Conservation (phyloP, 208 protist species). For the Leishmania aethiopica region DNA sequence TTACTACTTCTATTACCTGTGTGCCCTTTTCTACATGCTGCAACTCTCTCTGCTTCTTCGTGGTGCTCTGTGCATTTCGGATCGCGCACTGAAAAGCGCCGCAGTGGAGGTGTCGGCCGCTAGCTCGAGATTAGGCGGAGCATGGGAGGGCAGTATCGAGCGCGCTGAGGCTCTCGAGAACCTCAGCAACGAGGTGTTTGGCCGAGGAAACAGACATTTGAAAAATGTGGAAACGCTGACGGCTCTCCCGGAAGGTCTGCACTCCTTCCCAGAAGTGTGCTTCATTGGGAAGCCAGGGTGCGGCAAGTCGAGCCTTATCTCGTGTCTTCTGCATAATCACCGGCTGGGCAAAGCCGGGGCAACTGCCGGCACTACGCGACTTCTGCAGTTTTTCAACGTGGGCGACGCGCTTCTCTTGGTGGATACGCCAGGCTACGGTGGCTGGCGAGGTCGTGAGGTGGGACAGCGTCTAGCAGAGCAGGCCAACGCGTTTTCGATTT, state of each 20-base stretch:
- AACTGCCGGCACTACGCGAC: conserved; percentile 65
- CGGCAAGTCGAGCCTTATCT: conserved; percentile 89
- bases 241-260: conserved; percentile 82
- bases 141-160: background rate
- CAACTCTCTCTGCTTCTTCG: conserved; percentile 1
- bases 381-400: conserved; percentile 92
- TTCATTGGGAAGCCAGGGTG: conserved; percentile 90
- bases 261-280: conserved; percentile 90
- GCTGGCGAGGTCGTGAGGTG: conserved; percentile 63
- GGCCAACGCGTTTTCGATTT: conserved; percentile 78
- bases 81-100: background rate
- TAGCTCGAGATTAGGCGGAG: background rate
- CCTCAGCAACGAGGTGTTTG: conserved; percentile 83
- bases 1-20: background rate
- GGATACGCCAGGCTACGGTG: conserved; percentile 90
- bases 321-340: conserved; percentile 79
- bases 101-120: background rate
- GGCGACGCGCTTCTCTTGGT: conserved; percentile 86
- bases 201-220: conserved; percentile 78
- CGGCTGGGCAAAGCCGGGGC: conserved; percentile 54
- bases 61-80: background rate
- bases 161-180: conserved; percentile 43
- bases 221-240: conserved; percentile 83
- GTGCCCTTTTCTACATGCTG: background rate
- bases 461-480: conserved; percentile 40